Base-by-base conservation (phyloP, 1,284 basidiomycete species). In the Heterobasidion occidentale region DNA sequence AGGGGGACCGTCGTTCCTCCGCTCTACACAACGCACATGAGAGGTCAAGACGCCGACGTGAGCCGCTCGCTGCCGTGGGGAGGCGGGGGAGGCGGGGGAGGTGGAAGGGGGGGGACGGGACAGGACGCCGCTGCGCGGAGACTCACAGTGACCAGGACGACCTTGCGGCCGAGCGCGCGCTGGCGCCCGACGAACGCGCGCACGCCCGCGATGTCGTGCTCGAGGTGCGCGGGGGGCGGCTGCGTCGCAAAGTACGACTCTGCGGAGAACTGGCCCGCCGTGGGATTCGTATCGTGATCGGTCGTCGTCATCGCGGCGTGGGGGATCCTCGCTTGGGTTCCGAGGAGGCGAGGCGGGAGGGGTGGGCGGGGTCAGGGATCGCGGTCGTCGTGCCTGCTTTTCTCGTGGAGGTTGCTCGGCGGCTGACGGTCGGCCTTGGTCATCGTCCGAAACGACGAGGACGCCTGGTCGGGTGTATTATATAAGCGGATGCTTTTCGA, bases 1-100 rank as follows among this genome's bases (percentile, higher is more conserved):
- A 98, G 75, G 7, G 94, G 94, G 6, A 97, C 94, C 1, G 93
- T 97, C 15, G 94, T 98, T 58, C 94, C 94, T 56, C 94, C 94
- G 69, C 93, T 96, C 94, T 96, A 45, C 6, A 9, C 27, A 9
- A 52, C 51, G 42, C 38, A 27, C 34, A 33, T 19, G 33, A 19
- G 17, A 27, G 27, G 47, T 49, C 17, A 33, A 17, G 27, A 27
- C 20, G 27, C 17, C 14, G n/a, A 7, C 33, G 27, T 27, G 27
- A 27, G 27, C 27, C 27, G 27, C 27, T 27, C 27, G 27, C 47
- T 49, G 15, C 47, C n/a, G 7, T 19, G 27, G 27, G 27, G 27
- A 27, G 5, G 27, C 12, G 2, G 45, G 19, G n/a, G 45, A n/a
- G n/a, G 62, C 36, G 42, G 56, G 53, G 55, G 49, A 45, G 27